Base-by-base conservation (phyloP, 108 stramenopile species). In the Seminavis robusta region DNA sequence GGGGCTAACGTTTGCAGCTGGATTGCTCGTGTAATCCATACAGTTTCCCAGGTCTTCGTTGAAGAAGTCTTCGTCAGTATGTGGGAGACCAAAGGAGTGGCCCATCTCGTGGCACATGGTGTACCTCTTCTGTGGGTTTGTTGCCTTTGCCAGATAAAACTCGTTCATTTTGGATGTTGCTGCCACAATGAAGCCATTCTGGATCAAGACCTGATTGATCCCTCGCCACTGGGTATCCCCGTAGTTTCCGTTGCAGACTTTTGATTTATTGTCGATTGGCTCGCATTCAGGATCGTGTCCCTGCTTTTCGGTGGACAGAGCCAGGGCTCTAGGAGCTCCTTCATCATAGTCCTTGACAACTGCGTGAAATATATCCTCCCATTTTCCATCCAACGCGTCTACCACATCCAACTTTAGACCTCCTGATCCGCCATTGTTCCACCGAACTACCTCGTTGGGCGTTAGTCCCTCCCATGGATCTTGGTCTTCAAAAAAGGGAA, bases 161-260 rank as follows among this genome's bases (percentile, higher is more conserved):
- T 93, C 86, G 47, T 93, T 93, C 78, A 89, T 73, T 40, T 69
- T 80, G 24, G 92, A 82, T 36, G 69, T 27, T 30, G 76, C 77
- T 0, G 74, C 40, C 7, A 86, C 58, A 51, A 93, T 93, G 45
- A 52, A 76, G 5, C 66, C 73, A 33, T 77, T 62, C 23, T 59
- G 51, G 23, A 86, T 55, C 48, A 74, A 25, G 27, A 75, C 62
- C 57, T 83, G 77, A 59, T 93, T 93, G 3, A 88, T 59, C 0
- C 92, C 92, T 25, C 80, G 54, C 92, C 92, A 93, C 42, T 67
- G 55, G 5, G 83, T 89, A 20, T 80, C 76, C 3, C 88, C 92
- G 59, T 93, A 93, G 50, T 93, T 63, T 0, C 76, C 87, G 57
- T 88, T 86, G 74, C 91, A 92, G 0, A 86, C 84, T 63, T 88